Evolutionary conservation across 2,329 filamentous ascomycete species (phyloP), one percentile per base, ranked within the genome.

Genomic region (Mollisia scopiformis): DNA sequence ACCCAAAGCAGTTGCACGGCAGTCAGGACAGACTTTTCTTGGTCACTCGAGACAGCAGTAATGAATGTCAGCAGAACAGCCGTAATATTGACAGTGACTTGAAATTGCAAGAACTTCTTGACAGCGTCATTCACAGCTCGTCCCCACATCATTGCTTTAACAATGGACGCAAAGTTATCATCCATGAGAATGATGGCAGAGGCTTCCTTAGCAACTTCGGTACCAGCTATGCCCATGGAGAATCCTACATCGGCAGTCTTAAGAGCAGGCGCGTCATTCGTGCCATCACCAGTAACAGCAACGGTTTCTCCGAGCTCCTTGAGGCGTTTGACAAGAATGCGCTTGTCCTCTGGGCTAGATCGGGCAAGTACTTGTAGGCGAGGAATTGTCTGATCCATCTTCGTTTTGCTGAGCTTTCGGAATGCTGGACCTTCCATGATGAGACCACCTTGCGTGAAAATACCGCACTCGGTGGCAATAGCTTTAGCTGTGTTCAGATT

Each of bases 1-100:
- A 93, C 89, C 90, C 90, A 93, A 21, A 93, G 83, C 59, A 93
- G 81, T 75, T 93, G 90, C 16, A 93, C 90, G n/a, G 90, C 89
- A 23, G 82, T 91, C 51, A 93, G 78, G 5, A 92, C 90, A 55
- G 90, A 90, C 62, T 82, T 71, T 70, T 91, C 87, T 1, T 84
- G 71, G 6, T 70, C 70, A 72, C 81, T 89, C 37, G 86, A 82
- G n/a, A 93, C 88, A 16, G 90, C 87, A 2, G 90, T 89, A 58
- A 93, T 85, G 67, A 93, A 93, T 0, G 90, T 91, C 46, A 93
- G 79, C n/a, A 88, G 69, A 54, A 93, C 90, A 52, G 90, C 90
- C 2, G 90, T 93, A 69, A 93, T 91, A 77, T 93, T 93, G 75
- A 93, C 90, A 0, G 85, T 88, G 67, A 89, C 81, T 75, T 88